phyloP scores from a whole-genome alignment of 306 rosid species.

The Albizia julibrissin region DNA sequence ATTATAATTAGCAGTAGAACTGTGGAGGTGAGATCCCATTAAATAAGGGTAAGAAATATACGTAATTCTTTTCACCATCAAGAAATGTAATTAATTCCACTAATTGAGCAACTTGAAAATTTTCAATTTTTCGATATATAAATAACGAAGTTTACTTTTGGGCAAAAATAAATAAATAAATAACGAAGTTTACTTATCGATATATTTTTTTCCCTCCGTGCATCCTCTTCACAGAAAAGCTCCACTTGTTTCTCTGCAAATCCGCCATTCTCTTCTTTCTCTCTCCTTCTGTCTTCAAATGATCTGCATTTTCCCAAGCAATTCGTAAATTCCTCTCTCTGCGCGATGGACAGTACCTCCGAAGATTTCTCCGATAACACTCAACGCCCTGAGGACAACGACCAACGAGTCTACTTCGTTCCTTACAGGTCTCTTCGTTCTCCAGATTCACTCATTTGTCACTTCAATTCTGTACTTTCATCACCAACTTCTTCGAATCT shows the following conservation, averaged over 20 bases:
- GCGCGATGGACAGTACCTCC: constrained; percentile 51
- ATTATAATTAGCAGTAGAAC: too few species aligned
- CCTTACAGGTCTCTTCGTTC: constrained; percentile 69
- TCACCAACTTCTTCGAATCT: constrained; percentile 38
- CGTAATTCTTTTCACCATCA: too few species aligned
- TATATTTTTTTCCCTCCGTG: constrained; percentile 54
- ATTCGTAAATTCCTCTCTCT: constrained; percentile 35
- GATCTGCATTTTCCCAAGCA: constrained; percentile 46
- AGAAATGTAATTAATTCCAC: too few species aligned
- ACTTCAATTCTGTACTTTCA: constrained; percentile 30
- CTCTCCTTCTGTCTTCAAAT: constrained; percentile 22
- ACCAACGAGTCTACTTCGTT: constrained; percentile 87
- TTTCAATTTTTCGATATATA: background rate
- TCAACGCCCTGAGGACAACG: constrained; percentile 47
- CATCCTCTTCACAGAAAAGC: constrained; percentile 54
- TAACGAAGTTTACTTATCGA: background rate
- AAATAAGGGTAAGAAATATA: too few species aligned
- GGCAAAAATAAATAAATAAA: too few species aligned
- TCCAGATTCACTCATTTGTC: constrained; percentile 27
- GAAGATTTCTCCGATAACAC: constrained; percentile 68
- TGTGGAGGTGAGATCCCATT: too few species aligned
- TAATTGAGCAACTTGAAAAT: background rate
- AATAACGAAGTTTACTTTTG: background rate
- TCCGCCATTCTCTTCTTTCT: constrained; percentile 41
- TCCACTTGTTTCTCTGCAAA: constrained; percentile 71